phyloP scores from a whole-genome alignment of 805 yeast genomes.

The Saturnispora mendoncae region DNA sequence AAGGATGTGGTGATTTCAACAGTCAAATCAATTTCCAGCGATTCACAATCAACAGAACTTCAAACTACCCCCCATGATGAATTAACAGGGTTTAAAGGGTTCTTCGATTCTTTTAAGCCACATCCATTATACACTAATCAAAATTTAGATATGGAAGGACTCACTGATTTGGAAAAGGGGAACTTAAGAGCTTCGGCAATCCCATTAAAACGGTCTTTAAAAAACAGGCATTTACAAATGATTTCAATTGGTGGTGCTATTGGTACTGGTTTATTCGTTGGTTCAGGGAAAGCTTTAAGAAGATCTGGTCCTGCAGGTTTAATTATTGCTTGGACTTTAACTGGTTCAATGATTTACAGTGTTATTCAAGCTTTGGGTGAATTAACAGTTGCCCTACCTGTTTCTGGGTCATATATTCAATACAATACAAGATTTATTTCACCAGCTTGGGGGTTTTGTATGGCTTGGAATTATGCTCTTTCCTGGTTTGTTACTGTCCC shows the following conservation, averaged over 20 bases:
- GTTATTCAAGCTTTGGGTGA: slow-evolving; percentile 58
- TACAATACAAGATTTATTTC: slow-evolving; percentile 50
- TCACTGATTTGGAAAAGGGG: slow-evolving; percentile 35
- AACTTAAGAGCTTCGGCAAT: slow-evolving; percentile 36
- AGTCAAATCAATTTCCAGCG: too few relatives aligned
- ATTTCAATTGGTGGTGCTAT: slow-evolving; percentile 75
- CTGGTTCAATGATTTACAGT: slow-evolving; percentile 48
- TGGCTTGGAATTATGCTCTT: slow-evolving; percentile 46
- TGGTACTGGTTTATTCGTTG: slow-evolving; percentile 72
- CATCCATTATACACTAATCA: slow-evolving; percentile 11
- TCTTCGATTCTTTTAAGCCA: slow-evolving; percentile 21
- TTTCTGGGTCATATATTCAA: slow-evolving; percentile 47
- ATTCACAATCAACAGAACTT: too few relatives aligned
- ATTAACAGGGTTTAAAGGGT: slow-evolving; percentile 10
- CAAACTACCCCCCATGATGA: too few relatives aligned
- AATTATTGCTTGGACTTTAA: slow-evolving; percentile 46
- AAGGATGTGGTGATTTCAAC: too few relatives aligned
- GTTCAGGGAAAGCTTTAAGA: slow-evolving; percentile 50
- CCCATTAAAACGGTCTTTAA: slow-evolving; percentile 40
- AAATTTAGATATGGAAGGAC: slow-evolving; percentile 28
- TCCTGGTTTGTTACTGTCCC: slow-evolving; percentile 45
- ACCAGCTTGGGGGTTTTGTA: slow-evolving; percentile 49
- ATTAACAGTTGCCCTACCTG: slow-evolving; percentile 50
- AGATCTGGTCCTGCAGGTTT: slow-evolving; percentile 66
- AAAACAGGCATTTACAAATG: slow-evolving; percentile 61